Conservation (phyloP, 1,284 basidiomycete species). For the Cronartium ribicola region DNA sequence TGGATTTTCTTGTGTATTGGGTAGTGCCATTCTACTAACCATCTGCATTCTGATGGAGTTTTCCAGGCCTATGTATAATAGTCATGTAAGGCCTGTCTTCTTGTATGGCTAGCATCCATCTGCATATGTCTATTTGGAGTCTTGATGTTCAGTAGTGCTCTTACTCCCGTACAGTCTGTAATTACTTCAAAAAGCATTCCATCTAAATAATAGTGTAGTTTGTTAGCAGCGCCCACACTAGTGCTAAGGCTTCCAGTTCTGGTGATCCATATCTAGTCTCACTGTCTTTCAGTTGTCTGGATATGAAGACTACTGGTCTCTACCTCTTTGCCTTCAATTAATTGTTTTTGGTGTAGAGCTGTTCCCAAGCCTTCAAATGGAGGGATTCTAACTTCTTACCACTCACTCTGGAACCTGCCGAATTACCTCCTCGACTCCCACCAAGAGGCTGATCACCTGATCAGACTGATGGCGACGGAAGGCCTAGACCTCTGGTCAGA, state of each 20-base stretch:
- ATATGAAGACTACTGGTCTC: constrained; percentile 6
- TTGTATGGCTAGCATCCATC: too few relatives aligned
- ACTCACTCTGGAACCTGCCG: neutral
- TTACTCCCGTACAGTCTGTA: constrained; percentile 16
- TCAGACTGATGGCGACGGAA: neutral
- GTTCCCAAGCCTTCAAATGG: constrained; percentile 3
- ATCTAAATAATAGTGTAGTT: constrained; percentile 30
- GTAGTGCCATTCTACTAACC: constrained; percentile 8
- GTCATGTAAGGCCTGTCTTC: constrained; percentile 21
- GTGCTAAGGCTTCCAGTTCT: constrained; percentile 13
- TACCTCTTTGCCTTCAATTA: neutral
- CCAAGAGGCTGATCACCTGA: neutral
- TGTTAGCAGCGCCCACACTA: constrained; percentile 23
- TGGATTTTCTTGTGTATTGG: constrained; percentile 15
- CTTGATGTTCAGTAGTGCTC: constrained; percentile 14
- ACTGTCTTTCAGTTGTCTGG: too few relatives aligned
- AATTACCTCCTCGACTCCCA: neutral
- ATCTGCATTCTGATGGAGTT: constrained; percentile 12
- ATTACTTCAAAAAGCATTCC: constrained; percentile 4
- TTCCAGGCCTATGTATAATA: constrained; percentile 18
- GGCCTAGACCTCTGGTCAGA: neutral
- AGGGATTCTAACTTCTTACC: neutral
- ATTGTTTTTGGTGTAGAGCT: constrained; percentile 5
- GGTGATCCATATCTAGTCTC: constrained; percentile 20
- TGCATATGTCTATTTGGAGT: constrained; percentile 15